Base-by-base conservation (phyloP, 2,329 filamentous ascomycete genomes). In the Dactylellina cionopaga region DNA sequence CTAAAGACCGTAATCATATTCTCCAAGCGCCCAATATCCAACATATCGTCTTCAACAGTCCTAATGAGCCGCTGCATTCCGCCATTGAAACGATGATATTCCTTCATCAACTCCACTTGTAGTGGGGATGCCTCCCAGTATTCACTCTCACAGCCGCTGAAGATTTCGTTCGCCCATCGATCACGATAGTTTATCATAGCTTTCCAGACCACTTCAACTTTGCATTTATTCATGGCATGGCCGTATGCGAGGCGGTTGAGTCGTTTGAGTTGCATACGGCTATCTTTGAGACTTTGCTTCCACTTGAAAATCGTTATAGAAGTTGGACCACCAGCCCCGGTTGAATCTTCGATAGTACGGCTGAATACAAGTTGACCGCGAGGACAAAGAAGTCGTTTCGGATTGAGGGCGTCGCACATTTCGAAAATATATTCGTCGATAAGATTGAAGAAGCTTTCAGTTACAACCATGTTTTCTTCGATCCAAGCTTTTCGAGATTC, bases 401-500 rank as follows among this genome's bases (percentile, higher is more conserved):
- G 6, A 19, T 44, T 65, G 1, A 65, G 25, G 5, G 52, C 43
- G 3, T 72, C 68, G 39, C 44, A 64, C 68, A 72, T 72, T 22
- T 72, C 35, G 11, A 72, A 72, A 11, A 72, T 54, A 5, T 4
- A 29, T 7, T 72, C 59, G 27, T 72, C 68, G 3, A 72, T 58
- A 7, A 4, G n/a, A 24, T 63, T 37, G 15, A 54, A 46, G 15
- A 17, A 25, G 4, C 29, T 4, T 2, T 19, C 29, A 0, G 58
- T 55, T 2, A 29, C 35, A 10, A 19, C 5, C 3, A 51, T 15
- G n/a, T 41, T 65, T 11, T 65, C 59, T 11, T 46, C 33, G 13
- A 72, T 59, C 58, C 43, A 47, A 15, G 4, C 1, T 19, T 37
- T 52, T 10, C 58, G 43, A 3, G 13, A 9, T 5, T n/a, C 2